A percentile compares a stretch with the other conserved stretches of the same genome.
Conservation (phyloP, 352 stramenopile species). For the Phytophthora sojae region DNA sequence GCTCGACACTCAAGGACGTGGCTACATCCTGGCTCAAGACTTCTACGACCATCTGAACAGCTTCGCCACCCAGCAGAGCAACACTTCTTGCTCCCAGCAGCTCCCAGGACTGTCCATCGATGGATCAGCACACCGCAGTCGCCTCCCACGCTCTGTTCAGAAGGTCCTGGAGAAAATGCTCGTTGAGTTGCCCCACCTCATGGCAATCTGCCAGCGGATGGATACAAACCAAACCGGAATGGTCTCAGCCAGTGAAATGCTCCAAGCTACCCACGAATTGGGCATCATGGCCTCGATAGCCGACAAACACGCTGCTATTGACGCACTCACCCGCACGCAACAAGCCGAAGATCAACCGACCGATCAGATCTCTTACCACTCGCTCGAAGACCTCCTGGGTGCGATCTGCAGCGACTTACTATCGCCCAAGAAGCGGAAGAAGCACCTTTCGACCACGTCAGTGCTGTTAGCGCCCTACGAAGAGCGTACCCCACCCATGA, state of each 20-base stretch:
- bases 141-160: slow-evolving; percentile 62
- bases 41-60: slow-evolving; percentile 74
- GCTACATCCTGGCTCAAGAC: slow-evolving; percentile 64
- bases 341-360: neutral
- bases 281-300: slow-evolving; percentile 64
- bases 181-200: slow-evolving; percentile 45
- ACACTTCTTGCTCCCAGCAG: slow-evolving; percentile 32
- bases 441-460: slow-evolving; percentile 75
- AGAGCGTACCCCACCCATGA: slow-evolving; percentile 25
- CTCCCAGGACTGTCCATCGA: slow-evolving; percentile 42
- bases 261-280: slow-evolving; percentile 65
- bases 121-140: slow-evolving; percentile 5
- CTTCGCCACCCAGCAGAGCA: slow-evolving; percentile 31
- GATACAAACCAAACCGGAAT: slow-evolving; percentile 51
- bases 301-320: slow-evolving; percentile 66
- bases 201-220: slow-evolving; percentile 58
- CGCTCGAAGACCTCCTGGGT: slow-evolving; percentile 51
- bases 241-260: slow-evolving; percentile 54
- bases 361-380: slow-evolving; percentile 55
- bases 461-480: slow-evolving; percentile 74
- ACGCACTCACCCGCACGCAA: slow-evolving; percentile 37
- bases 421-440: slow-evolving; percentile 70
- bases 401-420: slow-evolving; percentile 71
- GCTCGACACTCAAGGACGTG: slow-evolving; percentile 69
- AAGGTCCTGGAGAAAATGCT: slow-evolving; percentile 81